Base-by-base conservation (phyloP, 345 rosid species). In the Populus davidiana region DNA sequence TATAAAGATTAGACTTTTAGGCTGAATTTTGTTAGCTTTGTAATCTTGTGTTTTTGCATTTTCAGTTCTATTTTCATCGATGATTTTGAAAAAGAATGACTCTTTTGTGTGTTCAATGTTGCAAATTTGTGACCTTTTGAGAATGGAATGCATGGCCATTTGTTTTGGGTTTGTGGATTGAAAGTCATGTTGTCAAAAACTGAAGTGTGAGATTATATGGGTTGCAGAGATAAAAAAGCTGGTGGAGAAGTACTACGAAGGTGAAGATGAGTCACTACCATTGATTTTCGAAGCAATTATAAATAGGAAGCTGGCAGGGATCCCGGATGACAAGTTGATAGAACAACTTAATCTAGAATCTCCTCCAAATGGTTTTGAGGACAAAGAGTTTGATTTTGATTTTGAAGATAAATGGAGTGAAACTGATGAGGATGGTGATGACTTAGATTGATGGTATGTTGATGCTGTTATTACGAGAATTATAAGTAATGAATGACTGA, bases 281-380 rank as follows among this genome's bases (percentile, higher is more conserved):
- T 78, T 82, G 0, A 87, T 93, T 16, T 86, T 93, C 14, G 96
- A 89, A 77, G 91, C 83, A 38, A 85, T 93, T 69, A 79, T 89
- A 85, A 85, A 67, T 69, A 85, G 96, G 79, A 91, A 90, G 85
- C 73, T 93, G 81, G 81, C 92, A 0, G 94, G 94, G 43, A 81
- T 85, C 73, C 85, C 88, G 65, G 93, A 87, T 1, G 88, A 92
- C 31, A 89, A 87, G 64, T 78, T 90, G 59, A 86, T 87, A 90
- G 72, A 85, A 72, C 87, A 79, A 44, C 78, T 90, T 31, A 66
- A 83, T 20, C 70, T 56, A 47, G 69, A 78, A 64, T 65, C 84
- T 49, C 59, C 43, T 2, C 9, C 50, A 5, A 73, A 81, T 52
- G 71, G 65, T 29, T 41, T 29, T 0, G 43, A 1, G 43, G 82